Conservation (phyloP, 2,329 filamentous ascomycete genomes). For the Thelonectria blattea region DNA sequence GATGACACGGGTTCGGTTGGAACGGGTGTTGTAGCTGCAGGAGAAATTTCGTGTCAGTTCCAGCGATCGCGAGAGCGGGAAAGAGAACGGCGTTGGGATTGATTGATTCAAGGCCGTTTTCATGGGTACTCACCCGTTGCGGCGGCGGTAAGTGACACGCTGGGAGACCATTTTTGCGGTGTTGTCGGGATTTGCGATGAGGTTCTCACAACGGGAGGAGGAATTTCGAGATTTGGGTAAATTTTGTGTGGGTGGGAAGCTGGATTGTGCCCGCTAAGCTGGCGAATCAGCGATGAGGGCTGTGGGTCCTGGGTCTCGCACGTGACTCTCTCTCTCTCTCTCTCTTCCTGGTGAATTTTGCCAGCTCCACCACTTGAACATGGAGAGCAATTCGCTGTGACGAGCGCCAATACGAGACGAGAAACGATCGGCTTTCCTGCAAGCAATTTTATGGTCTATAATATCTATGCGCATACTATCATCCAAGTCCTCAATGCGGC, state of each 20-base stretch:
- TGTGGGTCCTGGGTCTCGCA: slow-evolving; percentile 17
- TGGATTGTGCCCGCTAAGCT: slow-evolving; percentile 46
- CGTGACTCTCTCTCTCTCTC: slow-evolving; percentile 26
- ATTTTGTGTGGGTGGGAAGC: slow-evolving; percentile 51
- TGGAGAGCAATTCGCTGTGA: background rate
- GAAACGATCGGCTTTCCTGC: background rate
- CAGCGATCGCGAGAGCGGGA: slow-evolving; percentile 16
- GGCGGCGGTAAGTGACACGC: slow-evolving; percentile 74
- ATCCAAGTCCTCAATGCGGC: too few species aligned
- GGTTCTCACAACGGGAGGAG: slow-evolving; percentile 44
- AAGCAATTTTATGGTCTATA: too few species aligned
- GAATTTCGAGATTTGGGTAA: slow-evolving; percentile 52
- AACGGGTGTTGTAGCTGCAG: slow-evolving; percentile 92
- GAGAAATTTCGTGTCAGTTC: slow-evolving; percentile 34
- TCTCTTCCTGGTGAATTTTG: background rate
- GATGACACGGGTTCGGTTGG: slow-evolving; percentile 94
- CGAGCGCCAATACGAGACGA: slow-evolving; percentile 1
- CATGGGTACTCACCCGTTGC: slow-evolving; percentile 72
- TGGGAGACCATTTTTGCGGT: slow-evolving; percentile 64
- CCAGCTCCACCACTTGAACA: slow-evolving; percentile 2
- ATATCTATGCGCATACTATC: too few species aligned
- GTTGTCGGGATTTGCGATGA: slow-evolving; percentile 47
- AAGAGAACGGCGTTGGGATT: slow-evolving; percentile 20
- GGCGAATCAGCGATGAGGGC: slow-evolving; percentile 44
- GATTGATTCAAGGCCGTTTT: slow-evolving; percentile 26